Conservation (phyloP, 2,329 filamentous ascomycete genomes). For the Cryphonectria radicalis region DNA sequence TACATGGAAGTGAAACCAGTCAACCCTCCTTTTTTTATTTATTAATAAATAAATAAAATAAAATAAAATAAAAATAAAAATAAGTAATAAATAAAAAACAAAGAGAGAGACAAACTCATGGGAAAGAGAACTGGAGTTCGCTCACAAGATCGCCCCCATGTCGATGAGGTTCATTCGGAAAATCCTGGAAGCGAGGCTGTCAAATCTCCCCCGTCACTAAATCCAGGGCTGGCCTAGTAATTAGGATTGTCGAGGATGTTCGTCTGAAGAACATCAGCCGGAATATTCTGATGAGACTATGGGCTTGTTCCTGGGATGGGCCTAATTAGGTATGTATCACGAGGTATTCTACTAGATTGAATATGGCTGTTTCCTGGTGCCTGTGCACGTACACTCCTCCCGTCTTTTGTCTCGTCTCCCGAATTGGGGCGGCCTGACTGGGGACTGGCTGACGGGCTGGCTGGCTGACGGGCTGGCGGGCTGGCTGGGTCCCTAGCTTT, state of each 20-base stretch:
- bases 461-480: not conserved
- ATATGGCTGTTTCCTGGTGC: not conserved
- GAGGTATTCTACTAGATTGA: too few species aligned
- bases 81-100: too few species aligned
- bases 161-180: not conserved
- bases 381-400: not conserved
- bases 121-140: not conserved
- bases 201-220: not conserved
- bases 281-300: not conserved
- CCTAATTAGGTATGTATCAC: too few species aligned
- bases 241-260: constrained; percentile 2
- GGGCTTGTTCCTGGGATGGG: not conserved
- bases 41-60: too few species aligned
- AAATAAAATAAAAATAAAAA: too few species aligned
- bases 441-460: not conserved
- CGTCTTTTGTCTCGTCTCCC: too few species aligned
- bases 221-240: not conserved
- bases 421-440: not conserved
- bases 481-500: not conserved
- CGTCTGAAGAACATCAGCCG: not conserved
- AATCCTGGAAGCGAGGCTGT: not conserved
- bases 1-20: not conserved
- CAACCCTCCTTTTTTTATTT: too few species aligned
- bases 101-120: too few species aligned
- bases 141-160: not conserved